Conservation (phyloP, 2,329 filamentous ascomycete genomes). For the Chaetomium olivaceum region DNA sequence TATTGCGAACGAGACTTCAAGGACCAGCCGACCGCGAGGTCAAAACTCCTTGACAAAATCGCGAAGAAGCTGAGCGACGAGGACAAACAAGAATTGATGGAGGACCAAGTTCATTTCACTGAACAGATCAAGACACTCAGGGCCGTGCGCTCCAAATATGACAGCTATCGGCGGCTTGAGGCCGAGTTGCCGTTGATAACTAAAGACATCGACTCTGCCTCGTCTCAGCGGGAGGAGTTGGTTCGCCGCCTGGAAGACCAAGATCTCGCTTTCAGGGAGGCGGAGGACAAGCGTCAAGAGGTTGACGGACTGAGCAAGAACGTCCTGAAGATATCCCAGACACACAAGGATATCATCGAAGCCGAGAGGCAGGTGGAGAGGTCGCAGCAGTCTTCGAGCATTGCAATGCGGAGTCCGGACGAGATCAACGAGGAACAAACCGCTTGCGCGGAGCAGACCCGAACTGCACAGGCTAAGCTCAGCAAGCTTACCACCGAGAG, state of each 20-base stretch:
- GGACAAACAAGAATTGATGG: slow-evolving; percentile 55
- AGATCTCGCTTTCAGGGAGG: slow-evolving; percentile 65
- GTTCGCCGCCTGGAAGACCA: slow-evolving; percentile 65
- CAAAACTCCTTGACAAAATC: slow-evolving; percentile 67
- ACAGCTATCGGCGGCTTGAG: slow-evolving; percentile 70
- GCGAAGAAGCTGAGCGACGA: slow-evolving; percentile 63
- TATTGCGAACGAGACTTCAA: slow-evolving; percentile 73
- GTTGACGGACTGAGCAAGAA: slow-evolving; percentile 75
- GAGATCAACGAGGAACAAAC: slow-evolving; percentile 80
- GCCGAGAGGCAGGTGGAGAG: slow-evolving; percentile 73
- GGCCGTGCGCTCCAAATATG: slow-evolving; percentile 66
- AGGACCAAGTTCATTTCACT: slow-evolving; percentile 61
- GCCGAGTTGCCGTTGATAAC: slow-evolving; percentile 70
- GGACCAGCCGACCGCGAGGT: slow-evolving; percentile 59
- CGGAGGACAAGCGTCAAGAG: slow-evolving; percentile 53
- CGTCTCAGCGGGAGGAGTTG: slow-evolving; percentile 61
- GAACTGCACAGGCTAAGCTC: slow-evolving; percentile 62
- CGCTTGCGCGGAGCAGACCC: slow-evolving; percentile 65
- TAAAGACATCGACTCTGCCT: slow-evolving; percentile 54
- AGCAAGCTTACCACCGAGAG: slow-evolving; percentile 67
- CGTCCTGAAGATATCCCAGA: slow-evolving; percentile 72
- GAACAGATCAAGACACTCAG: slow-evolving; percentile 60
- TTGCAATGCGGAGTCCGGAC: slow-evolving; percentile 69
- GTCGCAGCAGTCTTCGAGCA: slow-evolving; percentile 68
- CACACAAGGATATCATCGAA: slow-evolving; percentile 67